phyloP scores from a whole-genome alignment of 345 rosid species.

The Firmiana major region DNA sequence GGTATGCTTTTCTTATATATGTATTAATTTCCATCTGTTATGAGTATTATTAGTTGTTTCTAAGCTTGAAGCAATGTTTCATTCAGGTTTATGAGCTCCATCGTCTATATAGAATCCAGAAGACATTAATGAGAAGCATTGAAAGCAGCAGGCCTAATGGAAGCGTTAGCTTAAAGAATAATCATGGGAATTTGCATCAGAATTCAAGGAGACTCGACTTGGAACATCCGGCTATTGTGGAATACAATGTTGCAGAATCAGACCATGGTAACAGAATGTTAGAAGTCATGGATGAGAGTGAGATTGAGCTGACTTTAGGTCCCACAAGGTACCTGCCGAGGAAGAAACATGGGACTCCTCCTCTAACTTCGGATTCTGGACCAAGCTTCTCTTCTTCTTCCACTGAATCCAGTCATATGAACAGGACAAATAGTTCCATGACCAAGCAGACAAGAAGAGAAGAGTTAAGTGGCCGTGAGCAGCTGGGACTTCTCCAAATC shows the following conservation, averaged over 20 bases:
- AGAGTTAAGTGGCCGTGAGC: slow-evolving; percentile 15
- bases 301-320: slow-evolving; percentile 85
- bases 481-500: slow-evolving; percentile 26
- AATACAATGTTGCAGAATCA: slow-evolving; percentile 26
- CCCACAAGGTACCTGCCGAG: slow-evolving; percentile 46
- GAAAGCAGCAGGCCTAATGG: slow-evolving; percentile 22
- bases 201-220: slow-evolving; percentile 28
- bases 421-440: slow-evolving; percentile 25
- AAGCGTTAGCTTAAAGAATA: slow-evolving; percentile 5
- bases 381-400: slow-evolving; percentile 76
- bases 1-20: slow-evolving; percentile 32
- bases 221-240: slow-evolving; percentile 35
- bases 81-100: slow-evolving; percentile 88
- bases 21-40: neutral
- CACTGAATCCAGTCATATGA: slow-evolving; percentile 51
- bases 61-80: slow-evolving; percentile 5
- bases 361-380: slow-evolving; percentile 48
- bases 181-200: slow-evolving; percentile 14
- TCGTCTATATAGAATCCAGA: slow-evolving; percentile 78
- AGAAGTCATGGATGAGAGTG: slow-evolving; percentile 66
- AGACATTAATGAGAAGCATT: slow-evolving; percentile 65
- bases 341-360: slow-evolving; percentile 37
- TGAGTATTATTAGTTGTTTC: neutral
- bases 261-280: slow-evolving; percentile 24
- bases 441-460: slow-evolving; percentile 18